Evolutionary conservation across 176 grass and related monocot species (phyloP).

Genomic region (Musa beccarii): DNA sequence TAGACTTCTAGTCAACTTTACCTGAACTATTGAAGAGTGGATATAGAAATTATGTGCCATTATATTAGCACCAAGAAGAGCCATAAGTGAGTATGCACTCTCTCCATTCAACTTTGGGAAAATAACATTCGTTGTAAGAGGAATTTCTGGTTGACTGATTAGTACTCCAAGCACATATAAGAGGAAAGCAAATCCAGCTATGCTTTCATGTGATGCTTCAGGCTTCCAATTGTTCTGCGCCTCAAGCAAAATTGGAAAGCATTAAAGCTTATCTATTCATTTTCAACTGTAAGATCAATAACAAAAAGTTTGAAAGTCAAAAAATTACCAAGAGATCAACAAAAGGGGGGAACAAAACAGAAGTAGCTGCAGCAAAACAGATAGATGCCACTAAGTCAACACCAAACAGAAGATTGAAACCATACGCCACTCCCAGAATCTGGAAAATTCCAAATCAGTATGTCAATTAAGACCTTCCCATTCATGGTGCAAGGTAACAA

Average conservation of each 20-base stretch:
- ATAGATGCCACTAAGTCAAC: slow-evolving; percentile 68
- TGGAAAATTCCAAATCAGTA: slow-evolving; percentile 25
- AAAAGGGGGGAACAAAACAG: slow-evolving; percentile 69
- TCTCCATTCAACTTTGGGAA: slow-evolving; percentile 89
- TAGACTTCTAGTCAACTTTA: slow-evolving; percentile 18
- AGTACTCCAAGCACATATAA: slow-evolving; percentile 84
- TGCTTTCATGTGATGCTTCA: slow-evolving; percentile 39
- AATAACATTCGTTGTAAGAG: slow-evolving; percentile 61
- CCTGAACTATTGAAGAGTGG: slow-evolving; percentile 90
- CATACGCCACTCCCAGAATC: slow-evolving; percentile 80
- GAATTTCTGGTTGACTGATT: slow-evolving; percentile 81
- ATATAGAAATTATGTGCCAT: slow-evolving; percentile 97
- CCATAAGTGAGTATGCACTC: slow-evolving; percentile 95
- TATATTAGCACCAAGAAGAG: slow-evolving; percentile 94
- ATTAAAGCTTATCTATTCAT: slow-evolving; percentile 15
- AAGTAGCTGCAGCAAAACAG: slow-evolving; percentile 52
- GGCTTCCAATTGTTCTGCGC: slow-evolving; percentile 52
- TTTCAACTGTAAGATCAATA: background rate
- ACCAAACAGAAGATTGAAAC: slow-evolving; percentile 82
- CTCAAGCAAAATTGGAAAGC: slow-evolving; percentile 21
- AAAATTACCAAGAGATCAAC: slow-evolving; percentile 53
- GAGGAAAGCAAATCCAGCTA: slow-evolving; percentile 73
- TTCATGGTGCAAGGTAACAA: background rate
- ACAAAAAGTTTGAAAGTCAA: background rate
- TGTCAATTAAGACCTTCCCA: background rate